Base-by-base conservation (phyloP, 441 rosid genomes). In the Mallotus japonicus region DNA sequence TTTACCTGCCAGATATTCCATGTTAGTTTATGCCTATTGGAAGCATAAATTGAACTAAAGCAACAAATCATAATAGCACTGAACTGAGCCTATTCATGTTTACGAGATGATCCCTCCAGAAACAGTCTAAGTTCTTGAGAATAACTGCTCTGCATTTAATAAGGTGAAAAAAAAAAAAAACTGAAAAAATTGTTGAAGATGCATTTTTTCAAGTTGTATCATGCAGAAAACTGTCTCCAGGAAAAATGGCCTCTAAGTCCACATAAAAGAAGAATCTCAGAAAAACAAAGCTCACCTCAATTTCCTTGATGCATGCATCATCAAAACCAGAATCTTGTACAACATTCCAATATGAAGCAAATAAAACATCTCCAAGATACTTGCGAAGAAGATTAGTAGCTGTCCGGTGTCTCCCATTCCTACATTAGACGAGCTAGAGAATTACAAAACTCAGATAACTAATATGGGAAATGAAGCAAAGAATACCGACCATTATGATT, bases 71-170 rank as follows among this genome's bases (percentile, higher is more conserved):
- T 70, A 58, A n/a, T 87, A 95, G 97, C 87, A 97, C 97, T 70
- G 97, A 89, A 82, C 92, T 87, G 69, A 95, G 90, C 84, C 92
- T 88, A 82, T 95, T 95, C 97, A 95, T 92, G 82, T 95, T 95
- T 69, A 92, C 82, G 11, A 95, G 97, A 85, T 95, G 97, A 80
- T 95, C 97, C 80, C 92, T 89, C 97, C 99, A 92, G 82, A 87
- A 95, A 72, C 86, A 90, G 82, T 95, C 97, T 40, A 92, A 82
- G 44, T 92, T 88, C 85, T 95, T 90, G 77, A 92, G 84, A 67
- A 92, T 95, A 78, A 95, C 96, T 62, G 92, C 89, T 90, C 99
- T 90, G 82, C 67, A 82, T 72, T 64, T 59, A 73, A 75, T 3
- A 16, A 55, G 40, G 15, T 20, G 8, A 64, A 19, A 74, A 73